phyloP scores from a whole-genome alignment of 192 early-diverging fungal species.

The Coemansia sp. region DNA sequence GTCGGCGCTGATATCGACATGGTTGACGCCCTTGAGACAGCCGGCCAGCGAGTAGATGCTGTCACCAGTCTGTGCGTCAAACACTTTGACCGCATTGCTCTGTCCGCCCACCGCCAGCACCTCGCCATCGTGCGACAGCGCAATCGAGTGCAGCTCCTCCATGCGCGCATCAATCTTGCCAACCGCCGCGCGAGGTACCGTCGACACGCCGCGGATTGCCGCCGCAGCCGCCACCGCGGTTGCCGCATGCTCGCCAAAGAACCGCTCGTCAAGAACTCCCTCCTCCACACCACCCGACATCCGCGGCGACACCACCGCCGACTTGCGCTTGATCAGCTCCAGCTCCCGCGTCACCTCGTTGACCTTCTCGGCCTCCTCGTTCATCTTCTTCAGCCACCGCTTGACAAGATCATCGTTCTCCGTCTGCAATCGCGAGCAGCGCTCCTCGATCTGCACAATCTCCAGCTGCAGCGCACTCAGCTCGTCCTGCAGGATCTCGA shows the following conservation, averaged over 20 bases:
- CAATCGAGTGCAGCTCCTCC: conserved; percentile 81
- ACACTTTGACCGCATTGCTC: conserved; percentile 79
- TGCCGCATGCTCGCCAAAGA: conserved; percentile 25
- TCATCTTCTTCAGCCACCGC: conserved; percentile 90
- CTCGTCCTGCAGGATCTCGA: conserved; percentile 94
- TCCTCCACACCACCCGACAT: conserved; percentile 5
- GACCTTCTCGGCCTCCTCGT: conserved; percentile 86
- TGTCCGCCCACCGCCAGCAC: conserved; percentile 79
- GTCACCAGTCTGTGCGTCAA: conserved; percentile 73
- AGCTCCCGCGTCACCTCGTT: conserved; percentile 90
- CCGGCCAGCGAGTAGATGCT: conserved; percentile 68
- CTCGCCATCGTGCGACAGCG: conserved; percentile 65
- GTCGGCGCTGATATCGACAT: conserved; percentile 59
- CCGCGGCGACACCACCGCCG: conserved; percentile 36
- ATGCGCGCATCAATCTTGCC: conserved; percentile 49
- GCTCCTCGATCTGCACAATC: conserved; percentile 73
- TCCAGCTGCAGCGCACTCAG: conserved; percentile 87
- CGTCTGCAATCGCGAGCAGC: conserved; percentile 63
- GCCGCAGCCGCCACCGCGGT: conserved; percentile 17
- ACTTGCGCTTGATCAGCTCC: conserved; percentile 67
- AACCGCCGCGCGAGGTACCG: conserved; percentile 37
- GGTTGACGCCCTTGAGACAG: conserved; percentile 82
- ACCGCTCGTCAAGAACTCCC: conserved; percentile 30
- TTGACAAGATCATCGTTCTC: conserved; percentile 89
- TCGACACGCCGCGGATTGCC: conserved; percentile 28